Evolutionary conservation across 2,329 filamentous ascomycete species (phyloP).

Genomic region (Chaetomiaceae sp.): DNA sequence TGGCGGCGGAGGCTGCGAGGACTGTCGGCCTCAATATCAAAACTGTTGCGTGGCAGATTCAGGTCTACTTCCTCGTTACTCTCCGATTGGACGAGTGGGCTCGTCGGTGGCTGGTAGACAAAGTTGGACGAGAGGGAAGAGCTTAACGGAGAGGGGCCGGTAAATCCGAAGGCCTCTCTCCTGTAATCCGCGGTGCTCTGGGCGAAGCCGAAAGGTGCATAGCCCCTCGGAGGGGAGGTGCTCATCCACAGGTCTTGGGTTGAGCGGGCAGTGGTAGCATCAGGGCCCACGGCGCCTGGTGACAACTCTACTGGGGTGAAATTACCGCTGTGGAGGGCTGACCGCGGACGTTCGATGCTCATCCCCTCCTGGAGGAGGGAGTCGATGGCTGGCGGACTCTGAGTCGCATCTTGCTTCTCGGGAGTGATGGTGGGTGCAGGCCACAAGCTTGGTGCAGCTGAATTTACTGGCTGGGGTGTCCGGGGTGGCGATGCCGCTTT

Average conservation of each 20-base stretch:
- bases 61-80: slow-evolving; percentile 75
- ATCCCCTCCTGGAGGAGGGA: slow-evolving; percentile 48
- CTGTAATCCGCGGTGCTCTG: slow-evolving; percentile 31
- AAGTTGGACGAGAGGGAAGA: slow-evolving; percentile 76
- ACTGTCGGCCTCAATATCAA: slow-evolving; percentile 42
- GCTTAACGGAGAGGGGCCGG: slow-evolving; percentile 56
- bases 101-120: slow-evolving; percentile 81
- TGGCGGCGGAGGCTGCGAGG: slow-evolving; percentile 53
- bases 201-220: slow-evolving; percentile 42
- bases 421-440: slow-evolving; percentile 46
- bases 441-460: slow-evolving; percentile 37
- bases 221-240: slow-evolving; percentile 53
- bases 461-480: slow-evolving; percentile 34
- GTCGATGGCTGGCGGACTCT: slow-evolving; percentile 34
- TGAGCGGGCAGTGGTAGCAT: slow-evolving; percentile 10
- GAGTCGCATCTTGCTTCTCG: slow-evolving; percentile 35
- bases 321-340: slow-evolving; percentile 64
- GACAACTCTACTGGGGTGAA: slow-evolving; percentile 49
- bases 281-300: slow-evolving; percentile 23
- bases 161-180: slow-evolving; percentile 35
- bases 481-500: slow-evolving; percentile 34
- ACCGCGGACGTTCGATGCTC: slow-evolving; percentile 76
- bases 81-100: slow-evolving; percentile 82
- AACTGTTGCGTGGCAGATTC: slow-evolving; percentile 47
- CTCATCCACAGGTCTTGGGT: slow-evolving; percentile 42